Conservation (phyloP, 345 rosid species). For the Trapa incisa region DNA sequence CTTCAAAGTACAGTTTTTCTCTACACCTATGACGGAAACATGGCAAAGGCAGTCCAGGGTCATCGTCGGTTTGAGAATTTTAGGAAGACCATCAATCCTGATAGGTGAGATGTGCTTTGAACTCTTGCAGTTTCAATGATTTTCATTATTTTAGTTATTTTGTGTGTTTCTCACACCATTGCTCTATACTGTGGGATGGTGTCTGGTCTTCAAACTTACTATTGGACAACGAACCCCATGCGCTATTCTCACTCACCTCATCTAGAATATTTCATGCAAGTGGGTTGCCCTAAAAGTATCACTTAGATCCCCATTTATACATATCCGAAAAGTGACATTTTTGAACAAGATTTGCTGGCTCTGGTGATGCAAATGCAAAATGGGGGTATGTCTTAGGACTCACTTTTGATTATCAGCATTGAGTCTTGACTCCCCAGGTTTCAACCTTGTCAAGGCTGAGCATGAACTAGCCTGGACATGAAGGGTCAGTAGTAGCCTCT, state of each 20-base stretch:
- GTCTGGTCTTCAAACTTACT: not conserved
- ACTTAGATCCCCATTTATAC: too few relatives aligned
- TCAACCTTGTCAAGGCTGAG: not conserved
- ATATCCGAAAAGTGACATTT: not conserved
- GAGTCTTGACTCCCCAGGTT: not conserved
- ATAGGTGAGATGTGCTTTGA: constrained; percentile 34
- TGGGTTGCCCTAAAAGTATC: too few relatives aligned
- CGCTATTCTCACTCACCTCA: not conserved
- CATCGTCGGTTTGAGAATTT: constrained; percentile 79
- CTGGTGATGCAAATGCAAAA: not conserved
- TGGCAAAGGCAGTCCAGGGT: constrained; percentile 98
- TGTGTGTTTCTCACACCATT: not conserved
- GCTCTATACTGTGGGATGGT: not conserved
- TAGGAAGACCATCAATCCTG: constrained; percentile 79
- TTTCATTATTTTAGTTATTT: not conserved
- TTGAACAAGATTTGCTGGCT: not conserved
- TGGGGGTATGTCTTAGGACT: not conserved
- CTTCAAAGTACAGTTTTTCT: constrained; percentile 79
- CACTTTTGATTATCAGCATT: not conserved
- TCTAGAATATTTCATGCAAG: too few relatives aligned
- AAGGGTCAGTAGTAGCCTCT: not conserved
- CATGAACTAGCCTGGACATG: not conserved
- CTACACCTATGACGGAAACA: constrained; percentile 85
- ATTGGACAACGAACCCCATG: not conserved
- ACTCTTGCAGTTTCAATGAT: not conserved